Base-by-base conservation (phyloP, 1,284 basidiomycete genomes). In the Melampsora americana region DNA sequence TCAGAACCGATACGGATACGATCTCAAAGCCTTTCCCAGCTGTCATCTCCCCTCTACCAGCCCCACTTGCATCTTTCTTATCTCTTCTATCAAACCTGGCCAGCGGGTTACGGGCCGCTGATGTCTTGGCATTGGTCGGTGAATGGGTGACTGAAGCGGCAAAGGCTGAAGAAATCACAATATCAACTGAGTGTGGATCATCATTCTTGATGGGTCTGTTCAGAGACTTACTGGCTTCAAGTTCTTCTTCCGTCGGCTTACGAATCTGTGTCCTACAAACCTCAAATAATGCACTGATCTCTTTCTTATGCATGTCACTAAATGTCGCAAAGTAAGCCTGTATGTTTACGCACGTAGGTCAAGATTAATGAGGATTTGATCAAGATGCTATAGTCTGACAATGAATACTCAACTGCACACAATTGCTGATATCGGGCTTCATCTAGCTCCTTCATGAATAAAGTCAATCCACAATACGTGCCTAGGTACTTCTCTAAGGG, bases 371-470 rank as follows among this genome's bases (percentile, higher is more conserved):
- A 20, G 65, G 56, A 56, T 32, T 77, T 66, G 39, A 71, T 48
- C 44, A 18, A 46, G 64, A 23, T 60, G 7, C 20, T 20, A 3
- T 50, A 32, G 20, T 44, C 23, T n/a, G 26, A 23, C 16, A 74
- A 61, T 62, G 53, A 42, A 66, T 16, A 86, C 91, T 77, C 81
- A 72, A 95, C 93, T 66, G 90, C 90, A 81, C 93, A 96, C 44
- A 95, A 84, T 81, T 90, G 91, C 60, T 89, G 90, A 82, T 95
- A 96, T 35, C 89, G 83, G 69, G 83, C 84, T 82, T 94, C 91
- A 77, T 95, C 93, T 89, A 96, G 95, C 84, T 99, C 95, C 82
- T 94, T 95, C 78, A 97, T 85, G 81, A 95, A 99, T 18, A 98
- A 86, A 83, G 98, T 89, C 66, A 99, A 83, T 1, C 95, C 95